Percentiles rank a stretch among this genome's conserved stretches.
Conservation (phyloP, 257 asterid species). For the Thymus mandschuricus region DNA sequence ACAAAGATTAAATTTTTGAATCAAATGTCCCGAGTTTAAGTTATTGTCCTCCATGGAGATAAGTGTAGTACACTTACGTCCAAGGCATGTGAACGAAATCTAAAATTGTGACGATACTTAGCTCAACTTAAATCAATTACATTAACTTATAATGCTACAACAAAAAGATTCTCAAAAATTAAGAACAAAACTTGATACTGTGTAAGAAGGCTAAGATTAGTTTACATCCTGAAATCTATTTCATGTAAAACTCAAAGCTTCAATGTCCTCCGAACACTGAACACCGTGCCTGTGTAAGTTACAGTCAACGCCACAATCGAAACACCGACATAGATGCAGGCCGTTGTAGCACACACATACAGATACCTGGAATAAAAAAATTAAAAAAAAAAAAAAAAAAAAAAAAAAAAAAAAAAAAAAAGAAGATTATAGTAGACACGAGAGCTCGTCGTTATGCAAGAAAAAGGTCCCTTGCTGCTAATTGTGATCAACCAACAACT, state of each 20-base stretch:
- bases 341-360: slow-evolving; percentile 80
- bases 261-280: slow-evolving; percentile 32
- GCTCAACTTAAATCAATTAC: not conserved
- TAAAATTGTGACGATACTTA: too few species aligned
- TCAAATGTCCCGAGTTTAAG: too few species aligned
- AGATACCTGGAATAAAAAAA: slow-evolving; percentile 58
- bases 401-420: not conserved
- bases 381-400: not conserved
- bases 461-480: not conserved
- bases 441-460: not conserved
- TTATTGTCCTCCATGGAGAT: too few species aligned
- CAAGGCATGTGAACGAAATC: too few species aligned
- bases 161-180: too few species aligned
- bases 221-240: not conserved
- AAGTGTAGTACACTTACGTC: too few species aligned
- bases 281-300: slow-evolving; percentile 46
- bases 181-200: not conserved
- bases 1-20: too few species aligned
- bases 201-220: not conserved
- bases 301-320: slow-evolving; percentile 51
- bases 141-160: not conserved
- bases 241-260: not conserved
- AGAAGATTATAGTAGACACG: too few species aligned
- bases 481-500: not conserved
- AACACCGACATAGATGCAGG: slow-evolving; percentile 65